Conservation (phyloP, 768 basidiomycete species). For the Macrolepiota fuliginosa region DNA sequence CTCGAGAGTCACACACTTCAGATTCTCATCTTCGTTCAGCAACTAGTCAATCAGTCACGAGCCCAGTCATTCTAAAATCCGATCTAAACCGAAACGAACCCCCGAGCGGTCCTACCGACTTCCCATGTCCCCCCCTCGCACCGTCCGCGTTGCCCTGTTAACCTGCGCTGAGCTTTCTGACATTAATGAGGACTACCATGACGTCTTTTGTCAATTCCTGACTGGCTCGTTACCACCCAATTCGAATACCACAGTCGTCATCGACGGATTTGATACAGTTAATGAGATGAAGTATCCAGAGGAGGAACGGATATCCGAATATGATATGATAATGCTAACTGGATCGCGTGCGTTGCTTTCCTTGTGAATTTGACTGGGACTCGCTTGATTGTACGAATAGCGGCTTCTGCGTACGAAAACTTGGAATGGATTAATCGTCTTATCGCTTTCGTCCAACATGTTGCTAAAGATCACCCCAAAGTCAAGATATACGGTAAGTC, state of each 20-base stretch:
- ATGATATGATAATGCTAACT: conserved; percentile 74
- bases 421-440: conserved; percentile 76
- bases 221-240: conserved; percentile 22
- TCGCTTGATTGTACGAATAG: conserved; percentile 32
- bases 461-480: conserved; percentile 49
- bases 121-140: conserved; percentile 7
- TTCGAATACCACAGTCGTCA: conserved; percentile 28
- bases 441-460: conserved; percentile 49
- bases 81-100: too few relatives aligned
- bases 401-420: conserved; percentile 72
- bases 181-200: conserved; percentile 54
- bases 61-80: too few relatives aligned
- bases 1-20: too few relatives aligned
- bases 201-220: conserved; percentile 50
- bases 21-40: too few relatives aligned
- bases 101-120: too few relatives aligned
- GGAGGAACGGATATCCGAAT: conserved; percentile 44
- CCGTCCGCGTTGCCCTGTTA: conserved; percentile 44
- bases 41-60: too few relatives aligned
- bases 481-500: conserved; percentile 74
- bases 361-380: neutral
- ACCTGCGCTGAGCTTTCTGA: conserved; percentile 57
- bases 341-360: conserved; percentile 65
- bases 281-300: conserved; percentile 57
- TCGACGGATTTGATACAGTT: conserved; percentile 66